Evolutionary conservation across 2,329 filamentous ascomycete species (phyloP), one percentile per base, ranked within the genome.

Genomic region (Botrytis fabae): DNA sequence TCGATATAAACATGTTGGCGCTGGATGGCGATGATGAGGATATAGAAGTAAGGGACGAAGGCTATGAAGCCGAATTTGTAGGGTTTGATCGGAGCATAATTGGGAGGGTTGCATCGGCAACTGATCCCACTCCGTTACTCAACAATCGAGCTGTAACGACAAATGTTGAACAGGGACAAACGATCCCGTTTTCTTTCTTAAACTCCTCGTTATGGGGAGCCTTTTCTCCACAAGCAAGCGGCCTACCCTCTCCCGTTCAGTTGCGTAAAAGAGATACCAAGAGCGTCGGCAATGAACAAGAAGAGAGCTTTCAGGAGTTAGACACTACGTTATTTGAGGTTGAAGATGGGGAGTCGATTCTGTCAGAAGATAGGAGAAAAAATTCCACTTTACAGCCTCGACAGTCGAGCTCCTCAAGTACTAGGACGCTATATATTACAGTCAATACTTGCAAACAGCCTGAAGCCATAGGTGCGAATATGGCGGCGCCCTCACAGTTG

Each of bases 361-460:
- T 40, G 35, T 9, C 35, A 18, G 59, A 40, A 48, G 54, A 48
- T n/a, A 20, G 40, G 18, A 40, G 20, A 38, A n/a, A 32, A 60
- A 40, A 60, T 60, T 59, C 63, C 18, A 72, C 71, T 35, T 51
- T 79, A 32, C 62, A 42, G 59, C 44, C 71, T 44, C 75, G 78
- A 69, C 76, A 79, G 64, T 63, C 66, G 7, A 73, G 28, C 59
- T 72, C 76, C 42, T 73, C 44, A 40, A 73, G 48, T 40, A 74
- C 75, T 25, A 75, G 78, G 60, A 79, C 76, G 9, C 70, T 98
- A 4, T 98, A 92, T 81, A 86, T 99, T 71, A 94, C 94, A 2
- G 90, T 94, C 61, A 98, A 94, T 77, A 95, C 93, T 1, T 99
- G 96, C 82, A 82, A 89, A 40, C 94, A 97, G 78, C 96, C 95